Percentiles rank a stretch among this genome's conserved stretches.
Evolutionary conservation across 2,329 filamentous ascomycete species (phyloP).

Genomic region (Paecilomyces sp.): DNA sequence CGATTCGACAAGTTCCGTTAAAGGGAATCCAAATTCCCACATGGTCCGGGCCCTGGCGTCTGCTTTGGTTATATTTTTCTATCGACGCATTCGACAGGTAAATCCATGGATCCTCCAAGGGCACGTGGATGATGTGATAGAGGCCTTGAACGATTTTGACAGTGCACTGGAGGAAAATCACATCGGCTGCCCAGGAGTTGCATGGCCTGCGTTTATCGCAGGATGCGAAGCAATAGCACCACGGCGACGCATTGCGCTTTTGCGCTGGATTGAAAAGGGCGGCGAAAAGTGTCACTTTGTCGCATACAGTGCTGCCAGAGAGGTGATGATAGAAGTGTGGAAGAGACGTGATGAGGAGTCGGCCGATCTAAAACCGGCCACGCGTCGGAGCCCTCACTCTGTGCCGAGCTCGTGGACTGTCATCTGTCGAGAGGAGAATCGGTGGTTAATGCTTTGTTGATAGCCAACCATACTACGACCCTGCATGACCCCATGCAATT

Average conservation of each 20-base stretch:
- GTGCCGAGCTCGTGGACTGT: constrained; percentile 17
- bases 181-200: constrained; percentile 20
- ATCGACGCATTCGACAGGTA: constrained; percentile 32
- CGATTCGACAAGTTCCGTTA: constrained; percentile 4
- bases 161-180: background rate
- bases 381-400: background rate
- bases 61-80: constrained; percentile 37
- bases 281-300: constrained; percentile 16
- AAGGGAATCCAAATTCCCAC: constrained; percentile 13
- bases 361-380: background rate
- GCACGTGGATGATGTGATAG: constrained; percentile 29
- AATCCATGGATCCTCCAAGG: constrained; percentile 32
- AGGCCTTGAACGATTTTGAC: constrained; percentile 23
- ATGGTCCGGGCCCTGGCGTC: constrained; percentile 34
- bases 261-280: constrained; percentile 17
- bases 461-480: too few species aligned
- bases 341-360: constrained; percentile 19
- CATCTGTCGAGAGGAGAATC: constrained; percentile 13
- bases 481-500: background rate
- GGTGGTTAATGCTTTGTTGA: constrained; percentile 23
- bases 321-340: constrained; percentile 23
- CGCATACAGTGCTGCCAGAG: constrained; percentile 15
- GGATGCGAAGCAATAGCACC: constrained; percentile 30
- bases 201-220: constrained; percentile 35
- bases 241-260: constrained; percentile 13